Evolutionary conservation across 768 basidiomycete genomes (phyloP), one percentile per base, ranked within the genome.

Genomic region (Gloeostereum incarnatum): DNA sequence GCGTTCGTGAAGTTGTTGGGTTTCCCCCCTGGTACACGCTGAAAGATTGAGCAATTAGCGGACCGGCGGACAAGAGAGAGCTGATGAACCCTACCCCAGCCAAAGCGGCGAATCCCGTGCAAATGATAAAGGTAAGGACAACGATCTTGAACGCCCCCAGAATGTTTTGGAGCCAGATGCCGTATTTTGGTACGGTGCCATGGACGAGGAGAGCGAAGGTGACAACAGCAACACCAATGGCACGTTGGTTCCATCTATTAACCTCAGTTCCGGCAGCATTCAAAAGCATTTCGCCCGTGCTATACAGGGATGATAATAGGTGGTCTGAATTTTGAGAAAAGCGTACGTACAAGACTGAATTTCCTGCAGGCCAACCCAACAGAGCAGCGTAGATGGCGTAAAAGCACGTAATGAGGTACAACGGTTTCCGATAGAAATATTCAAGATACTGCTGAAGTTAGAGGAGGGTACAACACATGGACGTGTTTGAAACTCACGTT

Each of bases 291-390:
- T 20, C 3, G 20, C 7, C 25, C 8, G 8, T 5, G 17, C 29
- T 39, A n/a, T 11, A 18, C 20, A 9, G 35, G 6, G 9, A 27
- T 21, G 19, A 31, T 5, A 24, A 25, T 9, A 3, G 11, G 18
- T 13, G 23, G 29, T n/a, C 16, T 40, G 49, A 18, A 33, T 9
- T 17, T 8, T 17, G 7, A 8, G 8, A 17, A 66, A 69, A 73
- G 69, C 80, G 75, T n/a, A 73, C 77, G 36, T 80, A 79, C 5
- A 78, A 71, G 14, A 77, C 55, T 5, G 63, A 63, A 36, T 65
- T 69, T 13, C 69, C 68, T 6, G 61, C 64, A 5, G 59, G 58
- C 60, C 60, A 65, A 4, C 76, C 56, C 11, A 75, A 53, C n/a
- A 76, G 54, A 1, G 77, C 46, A 1, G 65, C 69, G 45, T 75